These are phyloP conservation scores for Phytophthora hybrid DNA, from an alignment of 352 stramenopile species.

Conservation along the genomic window DNA sequence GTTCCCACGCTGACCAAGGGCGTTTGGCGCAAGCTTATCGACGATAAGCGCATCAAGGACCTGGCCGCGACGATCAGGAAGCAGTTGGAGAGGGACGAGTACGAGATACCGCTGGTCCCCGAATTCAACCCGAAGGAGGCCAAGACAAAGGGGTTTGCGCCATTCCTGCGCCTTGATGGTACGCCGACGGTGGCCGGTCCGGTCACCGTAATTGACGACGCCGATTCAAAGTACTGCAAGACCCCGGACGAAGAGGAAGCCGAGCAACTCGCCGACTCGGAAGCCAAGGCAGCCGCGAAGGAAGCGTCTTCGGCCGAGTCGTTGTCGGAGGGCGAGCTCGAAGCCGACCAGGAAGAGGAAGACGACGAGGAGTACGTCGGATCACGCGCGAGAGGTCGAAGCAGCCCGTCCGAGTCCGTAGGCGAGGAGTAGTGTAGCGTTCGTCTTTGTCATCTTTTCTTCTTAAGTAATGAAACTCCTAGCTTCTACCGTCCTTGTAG, in stretches of 20 bases:
- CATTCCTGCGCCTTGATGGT: background rate
- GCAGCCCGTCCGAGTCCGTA: too few relatives aligned
- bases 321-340: background rate
- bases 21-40: background rate
- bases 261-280: too few relatives aligned
- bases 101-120: background rate
- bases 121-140: background rate
- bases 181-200: background rate
- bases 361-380: background rate
- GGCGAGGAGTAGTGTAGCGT: too few relatives aligned
- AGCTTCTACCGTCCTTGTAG: too few relatives aligned
- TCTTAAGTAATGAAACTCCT: too few relatives aligned
- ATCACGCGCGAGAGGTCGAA: too few relatives aligned
- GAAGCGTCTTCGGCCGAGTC: background rate
- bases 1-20: background rate
- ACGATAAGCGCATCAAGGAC: background rate
- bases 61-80: background rate
- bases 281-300: background rate
- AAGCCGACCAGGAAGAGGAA: too few relatives aligned
- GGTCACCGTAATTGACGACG: background rate
- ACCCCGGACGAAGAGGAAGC: background rate
- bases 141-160: background rate
- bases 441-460: too few relatives aligned
- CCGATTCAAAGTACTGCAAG: background rate
- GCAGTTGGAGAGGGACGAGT: background rate